A percentile compares a stretch with the other conserved stretches of the same genome.
Conservation (phyloP, 768 basidiomycete species). For the Mycena galopus region DNA sequence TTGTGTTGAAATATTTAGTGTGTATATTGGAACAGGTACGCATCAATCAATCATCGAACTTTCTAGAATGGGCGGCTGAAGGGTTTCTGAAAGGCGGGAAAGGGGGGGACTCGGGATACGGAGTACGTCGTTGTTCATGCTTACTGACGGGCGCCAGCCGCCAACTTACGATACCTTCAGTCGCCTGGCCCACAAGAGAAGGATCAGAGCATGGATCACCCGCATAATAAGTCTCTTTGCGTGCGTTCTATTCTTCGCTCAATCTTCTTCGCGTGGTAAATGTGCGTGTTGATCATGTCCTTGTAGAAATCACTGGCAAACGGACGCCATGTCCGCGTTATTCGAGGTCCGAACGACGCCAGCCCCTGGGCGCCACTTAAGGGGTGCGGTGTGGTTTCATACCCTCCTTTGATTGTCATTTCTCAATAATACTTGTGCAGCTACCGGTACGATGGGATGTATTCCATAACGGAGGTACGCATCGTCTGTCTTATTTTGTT, state of each 20-base stretch:
- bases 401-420: neutral
- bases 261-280: no score
- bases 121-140: neutral
- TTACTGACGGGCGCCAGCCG: neutral
- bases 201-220: conserved; percentile 20
- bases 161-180: neutral
- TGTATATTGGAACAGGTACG: conserved; percentile 18
- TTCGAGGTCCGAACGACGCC: neutral
- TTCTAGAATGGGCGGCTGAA: neutral
- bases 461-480: conserved; percentile 4
- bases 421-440: neutral
- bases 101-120: neutral
- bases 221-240: neutral
- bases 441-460: conserved; percentile 22
- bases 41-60: neutral
- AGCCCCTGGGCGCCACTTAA: conserved; percentile 9
- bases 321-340: conserved; percentile 4
- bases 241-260: neutral
- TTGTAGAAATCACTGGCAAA: conserved; percentile 11
- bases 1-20: neutral
- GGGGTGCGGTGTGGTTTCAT: neutral
- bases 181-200: conserved; percentile 10
- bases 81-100: conserved; percentile 6
- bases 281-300: no score
- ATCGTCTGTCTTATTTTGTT: no score